A percentile compares a stretch with the other conserved stretches of the same genome.
These are phyloP conservation scores for Sclerotinia nivalis DNA, from an alignment of 2,329 filamentous ascomycete genomes.

Conservation along the genomic window DNA sequence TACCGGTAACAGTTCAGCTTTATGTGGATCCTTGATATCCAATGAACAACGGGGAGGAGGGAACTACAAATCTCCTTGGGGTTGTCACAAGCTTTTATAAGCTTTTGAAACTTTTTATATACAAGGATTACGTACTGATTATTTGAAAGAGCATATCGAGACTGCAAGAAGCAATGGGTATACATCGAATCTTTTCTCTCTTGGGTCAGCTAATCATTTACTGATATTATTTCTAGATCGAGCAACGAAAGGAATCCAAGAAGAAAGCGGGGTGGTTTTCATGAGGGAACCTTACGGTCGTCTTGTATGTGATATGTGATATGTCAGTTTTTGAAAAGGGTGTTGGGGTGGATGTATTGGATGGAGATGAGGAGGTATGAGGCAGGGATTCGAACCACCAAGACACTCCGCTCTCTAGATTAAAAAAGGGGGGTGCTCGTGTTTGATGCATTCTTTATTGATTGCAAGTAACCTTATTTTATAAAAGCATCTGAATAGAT, in stretches of 20 bases:
- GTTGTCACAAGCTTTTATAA: background rate
- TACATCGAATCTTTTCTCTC: slow-evolving; percentile 36
- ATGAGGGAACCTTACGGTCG: background rate
- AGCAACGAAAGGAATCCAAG: slow-evolving; percentile 50
- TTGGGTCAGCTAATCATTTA: background rate
- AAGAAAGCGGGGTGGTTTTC: slow-evolving; percentile 41
- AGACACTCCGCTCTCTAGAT: too few relatives aligned
- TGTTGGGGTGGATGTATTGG: background rate
- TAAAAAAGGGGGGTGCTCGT: too few relatives aligned
- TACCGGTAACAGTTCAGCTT: background rate
- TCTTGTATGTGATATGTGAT: slow-evolving; percentile 9
- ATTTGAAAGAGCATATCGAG: slow-evolving; percentile 79
- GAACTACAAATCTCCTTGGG: background rate
- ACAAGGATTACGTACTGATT: background rate
- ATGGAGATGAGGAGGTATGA: background rate
- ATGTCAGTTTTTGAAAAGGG: background rate
- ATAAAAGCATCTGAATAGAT: too few relatives aligned
- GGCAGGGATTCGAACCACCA: too few relatives aligned
- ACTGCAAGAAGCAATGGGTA: slow-evolving; percentile 96
- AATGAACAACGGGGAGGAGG: background rate
- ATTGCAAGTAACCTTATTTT: too few relatives aligned
- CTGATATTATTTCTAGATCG: slow-evolving; percentile 41
- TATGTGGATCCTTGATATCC: slow-evolving; percentile 17
- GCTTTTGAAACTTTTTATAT: background rate
- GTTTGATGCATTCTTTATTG: too few relatives aligned